Conservation (phyloP, 495 filamentous ascomycete genomes). For the Delitschia confertaspora region DNA sequence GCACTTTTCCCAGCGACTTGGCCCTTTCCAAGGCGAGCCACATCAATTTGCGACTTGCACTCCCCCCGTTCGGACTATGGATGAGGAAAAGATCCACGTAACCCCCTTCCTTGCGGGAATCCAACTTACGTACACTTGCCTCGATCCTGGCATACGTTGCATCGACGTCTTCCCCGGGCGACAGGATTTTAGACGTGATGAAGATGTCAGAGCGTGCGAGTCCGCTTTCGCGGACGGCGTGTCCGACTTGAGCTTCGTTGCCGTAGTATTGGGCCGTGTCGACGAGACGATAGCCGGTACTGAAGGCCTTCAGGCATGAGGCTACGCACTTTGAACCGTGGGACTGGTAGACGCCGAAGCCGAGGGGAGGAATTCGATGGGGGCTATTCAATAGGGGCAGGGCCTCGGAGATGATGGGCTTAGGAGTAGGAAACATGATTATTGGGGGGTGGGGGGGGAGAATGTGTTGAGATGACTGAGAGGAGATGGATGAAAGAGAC, state of each 20-base stretch:
- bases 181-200: constrained; percentile 59
- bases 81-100: constrained; percentile 67
- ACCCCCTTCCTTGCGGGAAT: constrained; percentile 47
- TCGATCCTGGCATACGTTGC: constrained; percentile 49
- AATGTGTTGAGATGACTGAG: too few relatives aligned
- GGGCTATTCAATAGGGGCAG: constrained; percentile 48
- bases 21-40: constrained; percentile 60
- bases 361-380: constrained; percentile 55
- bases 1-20: constrained; percentile 47
- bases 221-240: constrained; percentile 47
- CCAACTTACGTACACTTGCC: constrained; percentile 54
- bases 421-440: background rate
- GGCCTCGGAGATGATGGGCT: constrained; percentile 39
- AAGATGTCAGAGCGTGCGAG: constrained; percentile 52
- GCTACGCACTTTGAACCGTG: constrained; percentile 42
- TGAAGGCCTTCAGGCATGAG: constrained; percentile 53
- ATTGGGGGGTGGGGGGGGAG: too few relatives aligned
- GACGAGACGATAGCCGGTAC: constrained; percentile 60
- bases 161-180: constrained; percentile 46
- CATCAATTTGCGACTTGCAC: constrained; percentile 46
- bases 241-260: constrained; percentile 59
- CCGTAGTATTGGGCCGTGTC: constrained; percentile 64
- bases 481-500: too few relatives aligned
- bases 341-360: constrained; percentile 65
- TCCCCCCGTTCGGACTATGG: constrained; percentile 50